A percentile compares a stretch with the other conserved stretches of the same genome.
These are phyloP conservation scores for Magnusiomyces ingens DNA, from an alignment of 1,139 yeast genomes.

Conservation along the genomic window DNA sequence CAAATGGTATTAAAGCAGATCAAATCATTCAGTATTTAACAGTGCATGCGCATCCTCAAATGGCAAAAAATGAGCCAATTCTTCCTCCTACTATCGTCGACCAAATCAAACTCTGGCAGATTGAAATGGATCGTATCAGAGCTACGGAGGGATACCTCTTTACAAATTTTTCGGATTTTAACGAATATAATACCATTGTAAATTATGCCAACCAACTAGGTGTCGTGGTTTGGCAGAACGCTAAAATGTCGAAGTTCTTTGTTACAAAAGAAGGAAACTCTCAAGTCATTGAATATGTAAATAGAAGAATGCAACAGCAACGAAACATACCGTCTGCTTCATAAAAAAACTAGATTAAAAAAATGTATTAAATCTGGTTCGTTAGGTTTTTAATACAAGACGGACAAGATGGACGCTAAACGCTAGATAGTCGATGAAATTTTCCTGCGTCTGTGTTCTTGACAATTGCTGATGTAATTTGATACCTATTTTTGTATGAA, in stretches of 20 bases:
- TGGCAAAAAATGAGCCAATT: conserved; percentile 47
- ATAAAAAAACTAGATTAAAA: background rate
- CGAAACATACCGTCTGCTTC: background rate
- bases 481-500: too few relatives aligned
- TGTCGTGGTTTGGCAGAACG: conserved; percentile 78
- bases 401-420: too few relatives aligned
- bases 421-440: too few relatives aligned
- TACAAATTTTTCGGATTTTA: conserved; percentile 71
- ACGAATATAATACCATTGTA: conserved; percentile 67
- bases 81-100: conserved; percentile 95
- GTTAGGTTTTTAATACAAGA: too few relatives aligned
- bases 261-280: conserved; percentile 81
- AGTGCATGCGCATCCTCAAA: conserved; percentile 91
- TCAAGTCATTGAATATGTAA: conserved; percentile 82
- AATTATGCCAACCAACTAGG: conserved; percentile 88
- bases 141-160: conserved; percentile 84
- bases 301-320: conserved; percentile 40
- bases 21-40: conserved; percentile 86
- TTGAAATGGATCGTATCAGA: conserved; percentile 87
- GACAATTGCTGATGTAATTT: too few relatives aligned
- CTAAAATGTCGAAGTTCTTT: conserved; percentile 60
- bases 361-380: background rate
- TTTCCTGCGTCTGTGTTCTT: too few relatives aligned
- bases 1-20: conserved; percentile 89
- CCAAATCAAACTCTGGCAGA: conserved; percentile 92